Percentiles rank a stretch among this genome's conserved stretches.
Conservation (phyloP, 805 yeast genomes). For the Candida golubevii region DNA sequence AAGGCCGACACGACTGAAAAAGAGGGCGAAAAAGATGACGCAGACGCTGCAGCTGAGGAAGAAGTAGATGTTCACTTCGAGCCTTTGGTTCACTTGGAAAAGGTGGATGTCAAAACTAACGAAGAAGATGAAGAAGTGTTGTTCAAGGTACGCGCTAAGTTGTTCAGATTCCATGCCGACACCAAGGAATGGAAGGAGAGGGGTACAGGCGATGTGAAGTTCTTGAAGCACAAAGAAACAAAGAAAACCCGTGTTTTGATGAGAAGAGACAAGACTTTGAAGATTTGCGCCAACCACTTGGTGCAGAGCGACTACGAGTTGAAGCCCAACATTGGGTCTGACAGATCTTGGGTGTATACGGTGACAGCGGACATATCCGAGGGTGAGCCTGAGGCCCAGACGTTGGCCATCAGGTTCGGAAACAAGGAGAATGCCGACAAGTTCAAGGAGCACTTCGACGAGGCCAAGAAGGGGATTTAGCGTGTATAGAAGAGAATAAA, state of each 20-base stretch:
- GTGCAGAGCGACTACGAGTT: slow-evolving; percentile 76
- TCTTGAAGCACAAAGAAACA: slow-evolving; percentile 80
- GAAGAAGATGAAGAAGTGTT: slow-evolving; percentile 85
- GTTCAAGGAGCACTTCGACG: slow-evolving; percentile 88
- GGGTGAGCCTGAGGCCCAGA: slow-evolving; percentile 93
- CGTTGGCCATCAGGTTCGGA: slow-evolving; percentile 94
- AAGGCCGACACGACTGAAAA: slow-evolving; percentile 17
- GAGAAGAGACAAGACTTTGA: slow-evolving; percentile 99
- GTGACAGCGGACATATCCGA: slow-evolving; percentile 94
- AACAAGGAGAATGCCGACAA: slow-evolving; percentile 89
- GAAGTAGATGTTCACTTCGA: slow-evolving; percentile 89
- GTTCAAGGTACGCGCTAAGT: slow-evolving; percentile 88
- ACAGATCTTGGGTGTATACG: slow-evolving; percentile 96
- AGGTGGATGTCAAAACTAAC: slow-evolving; percentile 93
- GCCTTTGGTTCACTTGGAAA: slow-evolving; percentile 91
- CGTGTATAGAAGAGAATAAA: not conserved
- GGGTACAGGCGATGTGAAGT: slow-evolving; percentile 97
- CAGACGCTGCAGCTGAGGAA: slow-evolving; percentile 53
- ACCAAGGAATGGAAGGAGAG: slow-evolving; percentile 97
- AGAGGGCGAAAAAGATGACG: slow-evolving; percentile 28
- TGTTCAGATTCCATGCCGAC: slow-evolving; percentile 84
- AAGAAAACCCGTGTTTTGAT: slow-evolving; percentile 85
- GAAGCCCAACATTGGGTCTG: slow-evolving; percentile 92
- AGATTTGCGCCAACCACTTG: slow-evolving; percentile 96
- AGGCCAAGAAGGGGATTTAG: slow-evolving; percentile 51